Conservation (phyloP, 2,329 filamentous ascomycete species). For the Amauroascus verrucosus region DNA sequence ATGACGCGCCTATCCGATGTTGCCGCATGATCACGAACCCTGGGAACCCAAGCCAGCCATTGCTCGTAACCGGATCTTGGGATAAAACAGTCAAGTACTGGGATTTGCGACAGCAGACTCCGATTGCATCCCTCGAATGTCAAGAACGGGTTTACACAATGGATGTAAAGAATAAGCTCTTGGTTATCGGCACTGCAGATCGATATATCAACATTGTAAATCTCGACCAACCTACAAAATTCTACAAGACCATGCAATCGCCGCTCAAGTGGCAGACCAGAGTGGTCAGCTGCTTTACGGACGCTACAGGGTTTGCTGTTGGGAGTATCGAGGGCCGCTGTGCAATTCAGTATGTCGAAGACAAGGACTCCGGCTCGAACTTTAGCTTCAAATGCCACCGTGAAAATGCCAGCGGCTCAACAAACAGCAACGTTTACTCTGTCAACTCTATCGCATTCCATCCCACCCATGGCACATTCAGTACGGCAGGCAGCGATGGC, state of each 20-base stretch:
- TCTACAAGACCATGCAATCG: constrained; percentile 94
- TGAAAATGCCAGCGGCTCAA: constrained; percentile 53
- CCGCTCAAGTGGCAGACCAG: constrained; percentile 97
- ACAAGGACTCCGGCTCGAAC: constrained; percentile 83
- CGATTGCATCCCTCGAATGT: constrained; percentile 40
- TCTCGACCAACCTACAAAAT: constrained; percentile 72
- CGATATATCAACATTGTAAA: constrained; percentile 94
- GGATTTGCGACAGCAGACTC: constrained; percentile 43
- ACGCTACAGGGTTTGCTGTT: constrained; percentile 84
- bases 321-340: constrained; percentile 95
- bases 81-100: constrained; percentile 50
- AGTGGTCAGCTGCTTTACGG: constrained; percentile 87
- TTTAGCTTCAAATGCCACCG: constrained; percentile 99
- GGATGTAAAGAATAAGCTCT: constrained; percentile 77
- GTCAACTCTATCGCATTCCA: constrained; percentile 98
- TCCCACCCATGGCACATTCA: constrained; percentile 94
- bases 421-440: constrained; percentile 81
- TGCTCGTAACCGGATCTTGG: constrained; percentile 75
- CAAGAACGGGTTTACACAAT: constrained; percentile 63
- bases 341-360: constrained; percentile 96
- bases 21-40: constrained; percentile 66
- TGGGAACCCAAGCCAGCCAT: constrained; percentile 45
- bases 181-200: constrained; percentile 88
- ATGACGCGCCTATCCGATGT: constrained; percentile 71
- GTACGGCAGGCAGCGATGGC: constrained; percentile 86